Evolutionary conservation across 2,329 filamentous ascomycete species (phyloP), one percentile per base, ranked within the genome.

Genomic region (Corynespora cassiicola): DNA sequence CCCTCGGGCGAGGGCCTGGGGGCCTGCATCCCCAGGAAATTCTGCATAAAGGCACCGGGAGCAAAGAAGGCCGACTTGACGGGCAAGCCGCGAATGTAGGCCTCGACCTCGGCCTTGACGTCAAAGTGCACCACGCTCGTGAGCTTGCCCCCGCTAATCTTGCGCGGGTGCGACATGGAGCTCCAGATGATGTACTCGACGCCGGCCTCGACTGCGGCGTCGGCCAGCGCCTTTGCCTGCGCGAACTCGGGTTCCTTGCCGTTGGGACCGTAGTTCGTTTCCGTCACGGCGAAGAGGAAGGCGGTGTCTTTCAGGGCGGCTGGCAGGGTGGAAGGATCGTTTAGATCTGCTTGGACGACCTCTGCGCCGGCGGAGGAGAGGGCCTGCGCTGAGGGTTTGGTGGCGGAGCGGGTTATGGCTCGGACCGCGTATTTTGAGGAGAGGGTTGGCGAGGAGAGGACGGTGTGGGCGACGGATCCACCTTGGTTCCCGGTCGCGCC

Each of bases 21-120:
- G 6, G 19, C 35, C n/a, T n/a, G n/a, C 47, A 52, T 52, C 12
- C 27, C 20, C 6, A 39, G 37, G 11, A 76, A 61, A 54, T 81
- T 82, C 50, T 73, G 59, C 77, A 81, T 81, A 52, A 81, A 85
- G 33, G 69, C 69, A 0, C 70, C 80, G 0, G 78, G 74, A n/a
- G 75, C 61, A 53, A 79, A 75, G 55, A 82, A 82, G 0, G 79
- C 74, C 8, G 69, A 71, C 1, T 74, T 72, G 2, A 84, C 61
- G 0, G 71, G 72, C 3, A 76, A 63, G 0, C 52, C 39, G 12
- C 76, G 73, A 30, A 81, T 75, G 53, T 84, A 80, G n/a, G 69
- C 50, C 48, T 81, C 79, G 0, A 79, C 72, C 9, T 74, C 64
- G 14, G 79, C 79, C 56, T 84, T 84, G 57, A 62, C 68, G 59